Evolutionary conservation across 805 yeast genomes (phyloP).

Genomic region (Komagataella mondaviorum): DNA sequence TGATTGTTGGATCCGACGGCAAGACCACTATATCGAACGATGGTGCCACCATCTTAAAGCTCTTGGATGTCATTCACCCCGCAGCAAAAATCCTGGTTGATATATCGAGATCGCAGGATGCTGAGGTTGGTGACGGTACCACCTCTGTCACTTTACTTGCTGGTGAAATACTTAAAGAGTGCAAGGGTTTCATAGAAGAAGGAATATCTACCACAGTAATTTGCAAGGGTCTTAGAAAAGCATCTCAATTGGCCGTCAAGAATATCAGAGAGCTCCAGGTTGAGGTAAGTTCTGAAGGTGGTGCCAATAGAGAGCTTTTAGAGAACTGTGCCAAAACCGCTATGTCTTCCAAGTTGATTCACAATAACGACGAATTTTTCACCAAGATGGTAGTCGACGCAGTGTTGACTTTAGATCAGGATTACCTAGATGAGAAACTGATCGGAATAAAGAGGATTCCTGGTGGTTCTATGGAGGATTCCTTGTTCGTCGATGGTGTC

Average conservation of each 20-base stretch:
- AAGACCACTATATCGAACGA: constrained; percentile 94
- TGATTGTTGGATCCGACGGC: constrained; percentile 73
- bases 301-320: constrained; percentile 59
- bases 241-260: constrained; percentile 63
- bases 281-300: constrained; percentile 38
- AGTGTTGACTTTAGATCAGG: constrained; percentile 73
- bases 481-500: constrained; percentile 81
- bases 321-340: constrained; percentile 95
- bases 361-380: constrained; percentile 78
- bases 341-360: constrained; percentile 89
- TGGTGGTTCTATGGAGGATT: constrained; percentile 95
- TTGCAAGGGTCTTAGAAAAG: constrained; percentile 76
- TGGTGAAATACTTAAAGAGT: constrained; percentile 87
- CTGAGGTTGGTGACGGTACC: constrained; percentile 98
- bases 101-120: constrained; percentile 91
- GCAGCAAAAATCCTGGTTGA: constrained; percentile 95
- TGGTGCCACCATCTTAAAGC: constrained; percentile 90
- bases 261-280: constrained; percentile 67
- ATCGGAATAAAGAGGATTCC: constrained; percentile 92
- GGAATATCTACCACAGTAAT: constrained; percentile 88
- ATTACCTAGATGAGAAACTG: constrained; percentile 74
- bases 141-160: constrained; percentile 91
- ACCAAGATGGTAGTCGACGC: constrained; percentile 97
- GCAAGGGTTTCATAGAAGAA: constrained; percentile 85
- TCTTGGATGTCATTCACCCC: constrained; percentile 93